Evolutionary conservation across 345 rosid species (phyloP).

Genomic region (Diplotaxis tenuifolia): DNA sequence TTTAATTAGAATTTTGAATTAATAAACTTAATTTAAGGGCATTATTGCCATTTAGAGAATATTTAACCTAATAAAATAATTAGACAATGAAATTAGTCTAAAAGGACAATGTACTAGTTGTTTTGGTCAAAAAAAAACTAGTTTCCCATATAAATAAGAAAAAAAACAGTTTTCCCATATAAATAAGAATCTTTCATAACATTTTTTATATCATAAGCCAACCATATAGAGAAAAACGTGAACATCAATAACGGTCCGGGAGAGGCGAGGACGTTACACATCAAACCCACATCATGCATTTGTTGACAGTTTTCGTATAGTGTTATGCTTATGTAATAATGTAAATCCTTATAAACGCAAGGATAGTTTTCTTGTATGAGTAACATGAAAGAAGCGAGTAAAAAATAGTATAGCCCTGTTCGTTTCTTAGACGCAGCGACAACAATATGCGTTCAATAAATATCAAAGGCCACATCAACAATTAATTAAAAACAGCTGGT

Average conservation of each 20-base stretch:
- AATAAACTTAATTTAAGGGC: too few relatives aligned
- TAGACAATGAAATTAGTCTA: too few relatives aligned
- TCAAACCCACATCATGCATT: background rate
- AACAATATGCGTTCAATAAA: background rate
- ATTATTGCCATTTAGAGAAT: too few relatives aligned
- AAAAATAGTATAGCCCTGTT: background rate
- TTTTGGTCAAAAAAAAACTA: too few relatives aligned
- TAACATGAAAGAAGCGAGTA: background rate
- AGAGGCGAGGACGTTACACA: background rate
- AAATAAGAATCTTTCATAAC: background rate
- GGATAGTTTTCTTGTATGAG: background rate
- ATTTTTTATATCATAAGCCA: background rate
- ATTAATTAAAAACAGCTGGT: background rate
- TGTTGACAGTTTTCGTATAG: background rate
- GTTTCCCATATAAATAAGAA: too few relatives aligned
- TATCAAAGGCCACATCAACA: background rate
- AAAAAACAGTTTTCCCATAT: too few relatives aligned
- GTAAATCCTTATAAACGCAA: background rate
- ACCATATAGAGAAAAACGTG: background rate
- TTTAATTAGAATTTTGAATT: too few relatives aligned
- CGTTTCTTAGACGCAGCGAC: background rate
- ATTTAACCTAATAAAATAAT: too few relatives aligned
- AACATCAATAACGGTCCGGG: background rate
- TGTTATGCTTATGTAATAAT: background rate
- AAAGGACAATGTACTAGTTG: too few relatives aligned